Base-by-base conservation (phyloP, 1,284 basidiomycete species). In the Sphagnurus paluster region DNA sequence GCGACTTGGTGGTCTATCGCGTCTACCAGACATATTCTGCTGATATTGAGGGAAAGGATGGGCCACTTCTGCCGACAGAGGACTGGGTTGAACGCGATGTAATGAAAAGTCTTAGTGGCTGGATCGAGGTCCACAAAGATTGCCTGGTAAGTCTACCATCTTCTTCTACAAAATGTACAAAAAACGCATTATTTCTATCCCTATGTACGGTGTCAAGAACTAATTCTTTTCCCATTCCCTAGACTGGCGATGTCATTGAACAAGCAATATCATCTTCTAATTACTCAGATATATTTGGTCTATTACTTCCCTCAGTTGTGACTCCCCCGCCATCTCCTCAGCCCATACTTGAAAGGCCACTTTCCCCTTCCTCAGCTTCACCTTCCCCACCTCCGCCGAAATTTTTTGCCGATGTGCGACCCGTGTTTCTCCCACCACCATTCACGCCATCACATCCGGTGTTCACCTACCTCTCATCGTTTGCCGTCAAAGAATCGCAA, bases 21-120 rank as follows among this genome's bases (percentile, higher is more conserved):
- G 79, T 90, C 28, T 68, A 72, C 51, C 84, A 87, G 54, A 65
- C 74, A 26, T 74, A 84, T 37, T 67, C 78, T 29, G 64, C 69
- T 33, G 81, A 84, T 41, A 63, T 79, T 4, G 82, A 84, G 50
- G 71, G 72, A n/a, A 76, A 76, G 43, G 84, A 86, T 48, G 82
- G 85, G 5, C 79, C 82, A 2, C 65, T 89, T 5, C 65, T 88
- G 33, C 85, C 86, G 8, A 79, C 79, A 2, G 80, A 84, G 44
- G 85, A 87, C 37, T 89, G 84, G 83, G 78, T 79, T 13, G 87
- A 90, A 64, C 74, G 77, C 43, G 84, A 88, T 58, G 67, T 81
- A 34, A 70, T 90, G 62, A 79, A 79, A 64, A 84, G 81, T 53
- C 64, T 73, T 21, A 78, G 66, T 42, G 87, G 88, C 2, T 89